These are phyloP conservation scores for Salix suchowensis DNA, from an alignment of 345 rosid species.

Conservation along the genomic window DNA sequence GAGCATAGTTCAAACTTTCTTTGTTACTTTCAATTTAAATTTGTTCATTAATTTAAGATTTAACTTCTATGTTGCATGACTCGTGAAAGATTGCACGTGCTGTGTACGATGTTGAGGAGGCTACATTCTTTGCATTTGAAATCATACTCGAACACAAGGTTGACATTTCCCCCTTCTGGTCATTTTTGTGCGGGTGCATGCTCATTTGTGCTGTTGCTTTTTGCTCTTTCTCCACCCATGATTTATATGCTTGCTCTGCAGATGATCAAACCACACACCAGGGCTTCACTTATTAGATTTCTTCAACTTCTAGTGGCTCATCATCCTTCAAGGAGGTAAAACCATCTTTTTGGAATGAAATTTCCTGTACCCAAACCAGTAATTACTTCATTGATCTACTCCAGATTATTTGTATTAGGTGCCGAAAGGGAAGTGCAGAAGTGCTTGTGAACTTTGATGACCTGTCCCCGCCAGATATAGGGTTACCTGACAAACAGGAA, in stretches of 20 bases:
- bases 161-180: neutral
- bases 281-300: constrained; percentile 68
- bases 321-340: constrained; percentile 89
- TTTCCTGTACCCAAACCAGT: constrained; percentile 13
- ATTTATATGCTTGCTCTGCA: constrained; percentile 19
- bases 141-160: constrained; percentile 78
- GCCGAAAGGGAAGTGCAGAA: constrained; percentile 92
- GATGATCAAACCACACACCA: constrained; percentile 80
- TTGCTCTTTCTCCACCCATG: constrained; percentile 1
- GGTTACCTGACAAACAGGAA: constrained; percentile 34
- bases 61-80: constrained; percentile 18
- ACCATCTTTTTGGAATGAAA: neutral
- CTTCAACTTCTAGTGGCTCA: constrained; percentile 86
- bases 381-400: constrained; percentile 29
- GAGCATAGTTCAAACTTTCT: constrained; percentile 18
- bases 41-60: neutral
- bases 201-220: neutral
- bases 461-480: constrained; percentile 48
- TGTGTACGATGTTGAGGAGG: constrained; percentile 87
- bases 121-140: constrained; percentile 74
- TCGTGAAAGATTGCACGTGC: constrained; percentile 73
- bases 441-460: constrained; percentile 80
- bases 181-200: neutral
- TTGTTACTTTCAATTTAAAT: neutral
- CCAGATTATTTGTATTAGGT: constrained; percentile 48